Base-by-base conservation (phyloP, 2,329 filamentous ascomycete genomes). In the Camillea tinctor region DNA sequence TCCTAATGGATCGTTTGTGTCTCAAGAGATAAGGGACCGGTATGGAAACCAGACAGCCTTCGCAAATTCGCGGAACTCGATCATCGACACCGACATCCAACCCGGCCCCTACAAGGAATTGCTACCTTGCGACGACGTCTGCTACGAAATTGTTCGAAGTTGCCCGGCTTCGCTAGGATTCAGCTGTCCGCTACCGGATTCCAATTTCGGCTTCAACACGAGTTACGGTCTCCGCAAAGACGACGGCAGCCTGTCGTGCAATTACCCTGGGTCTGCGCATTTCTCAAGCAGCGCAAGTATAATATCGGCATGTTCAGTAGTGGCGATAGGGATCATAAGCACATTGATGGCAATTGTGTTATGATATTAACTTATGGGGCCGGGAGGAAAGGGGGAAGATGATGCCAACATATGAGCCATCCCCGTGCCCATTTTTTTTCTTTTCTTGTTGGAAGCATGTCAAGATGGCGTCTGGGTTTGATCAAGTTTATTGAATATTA, bases 61-160 rank as follows among this genome's bases (percentile, higher is more conserved):
- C 56, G 87, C 83, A 59, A 74, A 77, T 8, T 91, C 89, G 13
- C 84, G 93, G 19, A 94, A 92, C 69, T 72, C 81, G 0, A 77
- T 85, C 53, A 95, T 98, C 66, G 93, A 97, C 69, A 68, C 79
- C 1, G 66, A 77, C 1, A 86, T 98, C 60, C 76, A 82, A 63
- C 93, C 95, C 0, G 95, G 95, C 0, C 95, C 95, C 0, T 98
- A 99, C 77, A 96, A 93, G 72, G 95, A 99, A 77, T 80, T 98
- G 20, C 79, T 97, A 8, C 95, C 95, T 0, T 98, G 94, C 70
- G 85, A 91, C 62, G 90, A 96, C 65, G 77, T 97, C 55, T 99
- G 95, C 77, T 95, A 93, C 72, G 86, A 89, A 57, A 81, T 99
- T 1, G 91, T 96, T 11, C 88, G 90, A 75, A 92, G 85, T 71